These are phyloP conservation scores for Eucalyptus regnans DNA, from an alignment of 345 rosid genomes.

Conservation along the genomic window DNA sequence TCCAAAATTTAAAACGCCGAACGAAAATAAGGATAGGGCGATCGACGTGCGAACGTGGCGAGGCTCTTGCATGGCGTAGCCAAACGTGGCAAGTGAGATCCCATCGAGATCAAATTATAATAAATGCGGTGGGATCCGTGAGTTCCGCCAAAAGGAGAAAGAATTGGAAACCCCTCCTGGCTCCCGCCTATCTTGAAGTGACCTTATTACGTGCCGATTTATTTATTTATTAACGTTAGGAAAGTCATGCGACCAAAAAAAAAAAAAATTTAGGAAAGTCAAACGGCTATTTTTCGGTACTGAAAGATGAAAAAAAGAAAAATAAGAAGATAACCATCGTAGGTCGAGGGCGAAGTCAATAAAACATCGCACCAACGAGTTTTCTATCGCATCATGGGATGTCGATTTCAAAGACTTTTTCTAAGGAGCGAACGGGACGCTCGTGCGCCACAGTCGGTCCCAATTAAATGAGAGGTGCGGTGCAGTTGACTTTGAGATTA, in stretches of 20 bases:
- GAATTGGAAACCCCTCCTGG: background rate
- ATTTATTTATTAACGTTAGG: accelerated
- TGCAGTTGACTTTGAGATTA: background rate
- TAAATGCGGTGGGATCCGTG: background rate
- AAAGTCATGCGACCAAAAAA: too few species aligned
- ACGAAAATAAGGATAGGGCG: background rate
- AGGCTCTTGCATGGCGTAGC: background rate
- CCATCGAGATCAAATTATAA: background rate
- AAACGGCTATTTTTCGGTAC: background rate
- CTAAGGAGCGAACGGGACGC: background rate
- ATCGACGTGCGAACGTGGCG: background rate
- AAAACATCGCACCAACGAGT: background rate
- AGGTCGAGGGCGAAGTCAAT: background rate
- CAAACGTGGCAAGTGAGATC: background rate
- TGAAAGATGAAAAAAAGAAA: too few species aligned
- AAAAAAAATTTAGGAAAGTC: background rate
- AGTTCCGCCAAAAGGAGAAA: too few species aligned
- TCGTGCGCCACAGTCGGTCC: background rate
- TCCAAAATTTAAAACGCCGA: background rate
- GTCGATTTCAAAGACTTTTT: background rate
- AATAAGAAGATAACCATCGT: background rate
- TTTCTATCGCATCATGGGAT: background rate
- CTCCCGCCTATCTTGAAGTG: background rate
- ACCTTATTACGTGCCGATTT: background rate
- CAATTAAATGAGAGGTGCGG: background rate